phyloP scores from a whole-genome alignment of 768 basidiomycete species.

The Peribolospora baueri region DNA sequence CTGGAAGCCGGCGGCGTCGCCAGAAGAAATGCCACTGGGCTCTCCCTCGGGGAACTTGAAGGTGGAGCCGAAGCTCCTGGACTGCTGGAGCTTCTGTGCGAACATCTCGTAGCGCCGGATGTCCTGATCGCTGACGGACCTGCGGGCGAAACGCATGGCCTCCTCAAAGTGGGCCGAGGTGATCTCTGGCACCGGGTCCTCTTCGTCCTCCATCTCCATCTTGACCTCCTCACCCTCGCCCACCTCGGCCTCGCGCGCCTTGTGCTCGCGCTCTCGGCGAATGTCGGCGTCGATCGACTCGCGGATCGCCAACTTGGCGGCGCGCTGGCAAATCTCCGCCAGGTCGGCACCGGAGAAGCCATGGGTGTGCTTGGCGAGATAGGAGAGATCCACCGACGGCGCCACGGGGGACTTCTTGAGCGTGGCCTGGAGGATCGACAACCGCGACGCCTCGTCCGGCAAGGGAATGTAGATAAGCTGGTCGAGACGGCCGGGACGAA shows the following conservation, averaged over 20 bases:
- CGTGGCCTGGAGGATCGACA: constrained; percentile 70
- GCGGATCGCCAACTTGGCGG: constrained; percentile 88
- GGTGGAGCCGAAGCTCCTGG: constrained; percentile 71
- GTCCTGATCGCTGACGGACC: constrained; percentile 87
- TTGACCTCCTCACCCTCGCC: constrained; percentile 38
- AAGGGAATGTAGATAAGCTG: constrained; percentile 98
- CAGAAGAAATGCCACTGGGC: constrained; percentile 9
- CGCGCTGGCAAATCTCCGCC: constrained; percentile 95
- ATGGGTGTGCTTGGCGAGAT: constrained; percentile 76
- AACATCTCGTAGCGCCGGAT: constrained; percentile 98
- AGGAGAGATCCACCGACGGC: constrained; percentile 52
- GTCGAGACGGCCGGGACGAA: constrained; percentile 94
- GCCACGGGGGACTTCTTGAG: constrained; percentile 82
- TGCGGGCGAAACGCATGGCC: constrained; percentile 56
- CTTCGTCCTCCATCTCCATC: constrained; percentile 40
- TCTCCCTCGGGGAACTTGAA: constrained; percentile 92
- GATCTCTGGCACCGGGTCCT: constrained; percentile 13
- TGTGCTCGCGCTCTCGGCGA: constrained; percentile 46
- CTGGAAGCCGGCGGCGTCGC: constrained; percentile 11
- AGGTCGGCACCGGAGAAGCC: constrained; percentile 99
- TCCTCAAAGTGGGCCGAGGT: constrained; percentile 62
- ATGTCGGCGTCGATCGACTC: constrained; percentile 88
- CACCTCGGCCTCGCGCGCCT: constrained; percentile 50
- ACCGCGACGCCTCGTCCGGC: constrained; percentile 73
- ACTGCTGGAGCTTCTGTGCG: constrained; percentile 55